These are phyloP conservation scores for Seiridium unicorne DNA, from an alignment of 2,329 filamentous ascomycete species.

Conservation along the genomic window DNA sequence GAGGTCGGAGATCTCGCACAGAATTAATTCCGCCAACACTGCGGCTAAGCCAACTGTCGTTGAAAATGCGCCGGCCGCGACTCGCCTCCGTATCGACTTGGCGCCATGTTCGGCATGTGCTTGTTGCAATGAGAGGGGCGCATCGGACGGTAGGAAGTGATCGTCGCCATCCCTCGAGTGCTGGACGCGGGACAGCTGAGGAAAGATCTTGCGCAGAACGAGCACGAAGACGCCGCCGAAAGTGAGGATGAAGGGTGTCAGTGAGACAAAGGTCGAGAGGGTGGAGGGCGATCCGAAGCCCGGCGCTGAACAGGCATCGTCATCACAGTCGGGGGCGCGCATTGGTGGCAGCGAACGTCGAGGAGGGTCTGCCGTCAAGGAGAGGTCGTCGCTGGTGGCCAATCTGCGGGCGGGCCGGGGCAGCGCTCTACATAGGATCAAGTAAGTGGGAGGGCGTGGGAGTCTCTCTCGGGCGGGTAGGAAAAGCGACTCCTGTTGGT, in stretches of 20 bases:
- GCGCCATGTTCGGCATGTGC: slow-evolving; percentile 57
- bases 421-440: neutral
- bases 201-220: slow-evolving; percentile 69
- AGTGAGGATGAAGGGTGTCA: slow-evolving; percentile 69
- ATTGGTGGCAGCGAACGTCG: slow-evolving; percentile 18
- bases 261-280: slow-evolving; percentile 52
- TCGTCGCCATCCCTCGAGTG: slow-evolving; percentile 55
- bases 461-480: neutral
- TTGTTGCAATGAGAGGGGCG: slow-evolving; percentile 57
- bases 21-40: slow-evolving; percentile 75
- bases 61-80: slow-evolving; percentile 68
- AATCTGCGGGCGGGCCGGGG: neutral
- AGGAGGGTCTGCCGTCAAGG: neutral
- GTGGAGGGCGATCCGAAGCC: slow-evolving; percentile 39
- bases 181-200: slow-evolving; percentile 61
- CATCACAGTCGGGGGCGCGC: slow-evolving; percentile 50
- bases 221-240: slow-evolving; percentile 63
- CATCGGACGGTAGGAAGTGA: slow-evolving; percentile 60
- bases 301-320: slow-evolving; percentile 54
- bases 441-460: neutral
- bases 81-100: slow-evolving; percentile 47
- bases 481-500: too few relatives aligned
- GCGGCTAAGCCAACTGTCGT: slow-evolving; percentile 74
- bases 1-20: slow-evolving; percentile 79
- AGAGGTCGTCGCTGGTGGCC: neutral